Evolutionary conservation across 257 asterid species (phyloP).

Genomic region (Misopates orontium): DNA sequence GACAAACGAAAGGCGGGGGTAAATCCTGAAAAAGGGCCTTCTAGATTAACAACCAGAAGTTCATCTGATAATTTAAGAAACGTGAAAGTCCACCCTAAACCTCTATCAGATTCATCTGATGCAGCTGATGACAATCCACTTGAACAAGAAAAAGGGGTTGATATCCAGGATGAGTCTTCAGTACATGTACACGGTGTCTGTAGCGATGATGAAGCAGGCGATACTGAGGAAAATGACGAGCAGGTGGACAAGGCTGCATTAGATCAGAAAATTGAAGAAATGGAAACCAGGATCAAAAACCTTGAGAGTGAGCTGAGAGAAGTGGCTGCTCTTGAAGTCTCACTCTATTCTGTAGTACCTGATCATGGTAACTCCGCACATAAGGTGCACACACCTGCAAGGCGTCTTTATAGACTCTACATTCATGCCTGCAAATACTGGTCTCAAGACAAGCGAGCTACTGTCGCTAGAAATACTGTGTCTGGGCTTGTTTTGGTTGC

Average conservation of each 20-base stretch:
- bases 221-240: slow-evolving; percentile 40
- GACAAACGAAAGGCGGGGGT: slow-evolving; percentile 38
- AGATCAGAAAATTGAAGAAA: slow-evolving; percentile 63
- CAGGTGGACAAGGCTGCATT: slow-evolving; percentile 40
- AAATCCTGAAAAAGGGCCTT: slow-evolving; percentile 38
- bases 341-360: slow-evolving; percentile 89
- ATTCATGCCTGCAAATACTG: slow-evolving; percentile 80
- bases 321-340: slow-evolving; percentile 92
- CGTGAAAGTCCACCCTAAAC: slow-evolving; percentile 71
- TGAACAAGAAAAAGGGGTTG: slow-evolving; percentile 50
- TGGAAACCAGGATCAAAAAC: slow-evolving; percentile 77
- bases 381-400: slow-evolving; percentile 94
- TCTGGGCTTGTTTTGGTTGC: slow-evolving; percentile 86
- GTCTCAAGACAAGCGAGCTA: slow-evolving; percentile 78
- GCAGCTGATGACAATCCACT: slow-evolving; percentile 43
- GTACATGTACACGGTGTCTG: slow-evolving; percentile 37
- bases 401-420: slow-evolving; percentile 86
- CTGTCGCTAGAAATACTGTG: slow-evolving; percentile 77
- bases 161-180: slow-evolving; percentile 51
- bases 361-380: slow-evolving; percentile 94
- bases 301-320: slow-evolving; percentile 87
- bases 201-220: slow-evolving; percentile 57
- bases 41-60: slow-evolving; percentile 37
- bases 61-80: slow-evolving; percentile 46
- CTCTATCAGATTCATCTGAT: slow-evolving; percentile 55